A percentile compares a stretch with the other conserved stretches of the same genome.
phyloP scores from a whole-genome alignment of 768 basidiomycete genomes.

The Pleurotus giganteus region DNA sequence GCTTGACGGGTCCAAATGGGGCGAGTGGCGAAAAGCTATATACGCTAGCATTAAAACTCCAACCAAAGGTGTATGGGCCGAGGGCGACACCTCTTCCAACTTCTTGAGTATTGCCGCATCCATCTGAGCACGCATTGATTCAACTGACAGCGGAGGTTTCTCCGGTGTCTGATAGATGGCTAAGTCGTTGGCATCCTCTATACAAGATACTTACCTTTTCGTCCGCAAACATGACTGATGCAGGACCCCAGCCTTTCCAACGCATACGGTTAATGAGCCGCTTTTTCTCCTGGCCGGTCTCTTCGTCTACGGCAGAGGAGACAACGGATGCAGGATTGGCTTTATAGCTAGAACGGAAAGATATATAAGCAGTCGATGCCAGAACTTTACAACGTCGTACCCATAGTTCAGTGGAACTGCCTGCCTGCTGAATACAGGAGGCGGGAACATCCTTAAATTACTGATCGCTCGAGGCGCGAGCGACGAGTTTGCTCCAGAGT shows the following conservation, averaged over 20 bases:
- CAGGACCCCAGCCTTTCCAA: slow-evolving; percentile 83
- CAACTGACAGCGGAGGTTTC: slow-evolving; percentile 57
- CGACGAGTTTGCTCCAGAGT: too few relatives aligned
- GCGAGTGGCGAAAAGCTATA: slow-evolving; percentile 66
- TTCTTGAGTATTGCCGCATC: slow-evolving; percentile 53
- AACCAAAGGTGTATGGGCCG: too few relatives aligned
- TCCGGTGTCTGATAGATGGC: slow-evolving; percentile 53
- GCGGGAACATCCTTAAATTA: slow-evolving; percentile 77
- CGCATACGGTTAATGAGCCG: slow-evolving; percentile 82
- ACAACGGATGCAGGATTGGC: slow-evolving; percentile 72
- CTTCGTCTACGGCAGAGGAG: slow-evolving; percentile 64
- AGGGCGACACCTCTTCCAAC: slow-evolving; percentile 58
- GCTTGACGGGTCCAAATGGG: slow-evolving; percentile 91
- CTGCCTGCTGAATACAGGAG: slow-evolving; percentile 86
- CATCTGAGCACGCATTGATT: slow-evolving; percentile 54
- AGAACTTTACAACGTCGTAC: slow-evolving; percentile 34
- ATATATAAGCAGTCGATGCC: not conserved
- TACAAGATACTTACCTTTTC: slow-evolving; percentile 36
- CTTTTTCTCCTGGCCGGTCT: slow-evolving; percentile 78
- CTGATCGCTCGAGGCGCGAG: slow-evolving; percentile 33
- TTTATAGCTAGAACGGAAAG: slow-evolving; percentile 61
- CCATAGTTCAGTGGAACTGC: slow-evolving; percentile 78
- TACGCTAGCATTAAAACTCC: not conserved
- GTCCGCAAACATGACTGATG: slow-evolving; percentile 67
- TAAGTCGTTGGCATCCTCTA: not conserved